Conservation (phyloP, 306 rosid species). For the Coriaria nepalensis region DNA sequence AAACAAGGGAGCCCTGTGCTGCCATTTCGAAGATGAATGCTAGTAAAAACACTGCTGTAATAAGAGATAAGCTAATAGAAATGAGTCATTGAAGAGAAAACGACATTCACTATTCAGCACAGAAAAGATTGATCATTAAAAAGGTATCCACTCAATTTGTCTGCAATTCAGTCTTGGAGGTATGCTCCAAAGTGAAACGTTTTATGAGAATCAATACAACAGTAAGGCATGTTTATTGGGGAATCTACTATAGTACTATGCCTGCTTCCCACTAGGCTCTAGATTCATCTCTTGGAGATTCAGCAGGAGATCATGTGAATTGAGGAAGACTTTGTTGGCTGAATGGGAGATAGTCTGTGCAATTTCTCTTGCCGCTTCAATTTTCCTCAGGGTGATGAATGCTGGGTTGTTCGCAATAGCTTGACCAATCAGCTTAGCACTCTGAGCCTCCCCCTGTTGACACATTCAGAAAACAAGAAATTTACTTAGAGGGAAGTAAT, state of each 20-base stretch:
- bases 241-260: constrained; percentile 1
- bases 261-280: constrained; percentile 29
- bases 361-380: constrained; percentile 87
- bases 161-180: too few species aligned
- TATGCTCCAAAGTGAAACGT: constrained; percentile 2
- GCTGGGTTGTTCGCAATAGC: constrained; percentile 82
- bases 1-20: neutral
- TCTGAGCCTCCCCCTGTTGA: constrained; percentile 70
- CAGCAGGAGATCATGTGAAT: constrained; percentile 53
- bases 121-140: too few species aligned
- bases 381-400: constrained; percentile 64
- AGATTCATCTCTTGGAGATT: constrained; percentile 48
- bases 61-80: neutral
- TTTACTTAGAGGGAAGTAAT: neutral
- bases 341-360: constrained; percentile 48
- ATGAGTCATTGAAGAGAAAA: neutral
- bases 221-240: neutral
- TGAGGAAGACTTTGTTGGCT: constrained; percentile 54
- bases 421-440: constrained; percentile 74
- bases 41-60: too few species aligned
- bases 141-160: too few species aligned
- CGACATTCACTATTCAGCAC: too few species aligned
- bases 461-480: constrained; percentile 1
- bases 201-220: neutral
- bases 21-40: neutral